A percentile compares a stretch with the other conserved stretches of the same genome.
Evolutionary conservation across 768 basidiomycete genomes (phyloP).

Genomic region (Suillus plorans): DNA sequence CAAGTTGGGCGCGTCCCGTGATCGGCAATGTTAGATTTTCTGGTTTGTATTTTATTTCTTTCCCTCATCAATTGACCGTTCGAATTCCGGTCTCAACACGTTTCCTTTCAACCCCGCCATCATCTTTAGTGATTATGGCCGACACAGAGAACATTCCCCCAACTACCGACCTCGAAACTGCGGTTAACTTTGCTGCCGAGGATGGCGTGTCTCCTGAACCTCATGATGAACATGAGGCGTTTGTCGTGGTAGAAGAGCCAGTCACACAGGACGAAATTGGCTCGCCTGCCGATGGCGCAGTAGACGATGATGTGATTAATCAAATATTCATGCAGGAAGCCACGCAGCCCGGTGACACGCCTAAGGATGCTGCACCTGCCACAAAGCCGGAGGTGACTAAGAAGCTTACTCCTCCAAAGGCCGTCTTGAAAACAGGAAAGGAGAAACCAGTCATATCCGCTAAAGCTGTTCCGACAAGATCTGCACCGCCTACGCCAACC

Average conservation of each 20-base stretch:
- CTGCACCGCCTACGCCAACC: constrained; percentile 49
- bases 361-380: constrained; percentile 17
- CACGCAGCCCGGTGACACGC: constrained; percentile 24
- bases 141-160: constrained; percentile 30
- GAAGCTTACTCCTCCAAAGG: constrained; percentile 28
- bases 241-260: constrained; percentile 32
- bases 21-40: constrained; percentile 12
- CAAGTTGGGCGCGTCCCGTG: constrained; percentile 15
- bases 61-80: constrained; percentile 10
- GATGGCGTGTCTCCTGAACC: constrained; percentile 22
- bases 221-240: constrained; percentile 40
- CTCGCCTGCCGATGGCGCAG: constrained; percentile 20
- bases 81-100: constrained; percentile 5
- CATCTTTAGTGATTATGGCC: constrained; percentile 34
- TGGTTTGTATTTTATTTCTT: constrained; percentile 12
- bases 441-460: constrained; percentile 38
- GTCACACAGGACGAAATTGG: constrained; percentile 16
- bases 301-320: constrained; percentile 17
- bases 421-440: constrained; percentile 24
- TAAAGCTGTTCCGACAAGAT: constrained; percentile 46
- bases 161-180: constrained; percentile 20
- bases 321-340: constrained; percentile 20
- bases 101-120: constrained; percentile 12
- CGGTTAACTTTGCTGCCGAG: constrained; percentile 21
- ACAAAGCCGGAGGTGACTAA: constrained; percentile 21